Evolutionary conservation across 495 filamentous ascomycete species (phyloP).

Genomic region (Rostrohypoxylon terebratum): DNA sequence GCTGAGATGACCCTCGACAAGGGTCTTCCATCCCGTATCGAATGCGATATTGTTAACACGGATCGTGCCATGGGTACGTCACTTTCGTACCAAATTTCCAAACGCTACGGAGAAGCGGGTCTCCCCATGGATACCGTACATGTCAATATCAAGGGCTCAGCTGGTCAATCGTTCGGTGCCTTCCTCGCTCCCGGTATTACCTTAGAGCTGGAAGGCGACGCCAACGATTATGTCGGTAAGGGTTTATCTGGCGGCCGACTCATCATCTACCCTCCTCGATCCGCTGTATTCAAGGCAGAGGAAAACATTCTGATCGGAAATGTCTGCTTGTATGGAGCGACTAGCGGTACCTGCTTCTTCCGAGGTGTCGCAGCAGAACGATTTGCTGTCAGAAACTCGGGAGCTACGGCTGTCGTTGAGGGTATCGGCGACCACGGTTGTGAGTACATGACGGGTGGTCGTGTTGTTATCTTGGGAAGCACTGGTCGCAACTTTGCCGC

Average conservation of each 20-base stretch:
- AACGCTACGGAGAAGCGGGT: conserved; percentile 89
- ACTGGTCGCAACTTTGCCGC: conserved; percentile 99
- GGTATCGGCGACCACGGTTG: conserved; percentile 98
- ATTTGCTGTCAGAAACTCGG: conserved; percentile 98
- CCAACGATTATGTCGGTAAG: conserved; percentile 99
- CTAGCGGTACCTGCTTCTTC: conserved; percentile 95
- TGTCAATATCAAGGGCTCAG: conserved; percentile 98
- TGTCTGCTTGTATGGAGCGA: conserved; percentile 97
- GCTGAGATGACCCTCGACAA: conserved; percentile 97
- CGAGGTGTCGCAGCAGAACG: conserved; percentile 96
- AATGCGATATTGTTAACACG: conserved; percentile 98
- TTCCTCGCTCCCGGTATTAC: conserved; percentile 96
- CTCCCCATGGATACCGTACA: conserved; percentile 96
- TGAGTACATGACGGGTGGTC: conserved; percentile 99
- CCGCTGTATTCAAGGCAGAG: conserved; percentile 95
- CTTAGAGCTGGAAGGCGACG: conserved; percentile 95
- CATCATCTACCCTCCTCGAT: conserved; percentile 94
- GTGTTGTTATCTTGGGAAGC: conserved; percentile 87
- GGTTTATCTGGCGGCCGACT: conserved; percentile 95
- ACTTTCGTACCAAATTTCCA: conserved; percentile 95
- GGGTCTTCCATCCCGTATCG: conserved; percentile 92
- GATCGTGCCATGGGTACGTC: conserved; percentile 96
- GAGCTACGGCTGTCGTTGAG: conserved; percentile 95
- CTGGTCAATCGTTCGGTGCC: conserved; percentile 97
- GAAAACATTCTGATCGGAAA: conserved; percentile 98